Evolutionary conservation across 176 grass and related monocot genomes (phyloP).

Genomic region (Oryza coarctata): DNA sequence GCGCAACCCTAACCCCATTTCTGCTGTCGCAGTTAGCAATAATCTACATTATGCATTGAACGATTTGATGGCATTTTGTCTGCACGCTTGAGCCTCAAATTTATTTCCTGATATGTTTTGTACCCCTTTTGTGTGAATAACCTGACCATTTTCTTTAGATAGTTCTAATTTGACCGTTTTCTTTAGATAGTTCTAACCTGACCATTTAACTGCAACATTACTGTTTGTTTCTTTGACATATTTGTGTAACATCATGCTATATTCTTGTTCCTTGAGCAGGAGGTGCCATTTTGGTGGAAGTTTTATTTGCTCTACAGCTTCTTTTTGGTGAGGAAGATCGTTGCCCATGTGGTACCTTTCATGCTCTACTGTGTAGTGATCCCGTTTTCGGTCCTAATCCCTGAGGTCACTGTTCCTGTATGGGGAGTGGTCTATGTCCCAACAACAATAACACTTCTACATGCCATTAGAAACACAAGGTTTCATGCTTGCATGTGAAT

Average conservation of each 20-base stretch:
- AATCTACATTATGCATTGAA: conserved; percentile 1
- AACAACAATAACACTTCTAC: conserved; percentile 82
- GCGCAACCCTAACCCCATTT: too few species aligned
- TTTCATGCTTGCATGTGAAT: conserved; percentile 27
- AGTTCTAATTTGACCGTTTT: not conserved
- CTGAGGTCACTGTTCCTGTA: conserved; percentile 71
- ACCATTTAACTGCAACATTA: not conserved
- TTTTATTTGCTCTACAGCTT: conserved; percentile 93
- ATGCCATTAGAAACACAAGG: conserved; percentile 81
- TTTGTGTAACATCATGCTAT: conserved; percentile 28
- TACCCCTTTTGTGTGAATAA: not conserved
- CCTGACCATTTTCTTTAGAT: not conserved
- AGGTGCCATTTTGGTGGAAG: conserved; percentile 82
- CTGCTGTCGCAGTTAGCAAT: too few species aligned
- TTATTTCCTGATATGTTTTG: not conserved
- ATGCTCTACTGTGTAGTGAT: conserved; percentile 82
- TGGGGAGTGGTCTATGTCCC: conserved; percentile 90
- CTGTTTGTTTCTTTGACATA: not conserved
- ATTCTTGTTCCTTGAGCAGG: conserved; percentile 50
- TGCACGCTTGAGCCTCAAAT: conserved; percentile 4
- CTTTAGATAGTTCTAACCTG: not conserved
- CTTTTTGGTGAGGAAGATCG: conserved; percentile 94
- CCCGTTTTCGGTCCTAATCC: conserved; percentile 75
- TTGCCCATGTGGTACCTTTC: conserved; percentile 85
- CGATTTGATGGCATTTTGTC: not conserved